A percentile compares a stretch with the other conserved stretches of the same genome.
These are phyloP conservation scores for Blastobotrys robertii DNA, from an alignment of 805 yeast genomes.

Conservation along the genomic window DNA sequence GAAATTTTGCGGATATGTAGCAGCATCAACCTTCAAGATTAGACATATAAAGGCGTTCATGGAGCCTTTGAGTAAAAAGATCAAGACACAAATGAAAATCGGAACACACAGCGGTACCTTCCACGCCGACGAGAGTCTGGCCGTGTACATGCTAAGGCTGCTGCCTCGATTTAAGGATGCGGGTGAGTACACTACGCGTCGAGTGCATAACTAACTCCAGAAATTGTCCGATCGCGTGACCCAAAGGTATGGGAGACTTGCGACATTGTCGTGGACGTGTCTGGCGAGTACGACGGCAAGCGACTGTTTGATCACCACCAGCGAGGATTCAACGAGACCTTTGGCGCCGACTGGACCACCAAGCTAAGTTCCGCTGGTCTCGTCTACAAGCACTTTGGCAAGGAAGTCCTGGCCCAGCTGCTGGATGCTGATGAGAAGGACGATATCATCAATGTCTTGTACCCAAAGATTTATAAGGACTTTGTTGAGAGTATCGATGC, in stretches of 20 bases:
- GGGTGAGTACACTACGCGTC: too few species aligned
- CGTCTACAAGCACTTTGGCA: slow-evolving; percentile 57
- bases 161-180: slow-evolving; percentile 63
- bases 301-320: slow-evolving; percentile 96
- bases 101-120: slow-evolving; percentile 78
- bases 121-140: slow-evolving; percentile 95
- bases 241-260: slow-evolving; percentile 73
- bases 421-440: slow-evolving; percentile 32
- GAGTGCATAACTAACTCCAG: slow-evolving; percentile 9
- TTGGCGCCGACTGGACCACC: slow-evolving; percentile 49
- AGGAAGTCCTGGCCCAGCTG: slow-evolving; percentile 34
- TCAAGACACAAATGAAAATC: slow-evolving; percentile 36
- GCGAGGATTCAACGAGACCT: slow-evolving; percentile 75
- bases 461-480: slow-evolving; percentile 69
- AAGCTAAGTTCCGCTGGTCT: slow-evolving; percentile 91
- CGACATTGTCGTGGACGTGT: slow-evolving; percentile 91
- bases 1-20: not conserved
- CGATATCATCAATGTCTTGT: slow-evolving; percentile 46
- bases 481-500: slow-evolving; percentile 92
- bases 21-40: too few species aligned
- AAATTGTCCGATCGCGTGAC: slow-evolving; percentile 73
- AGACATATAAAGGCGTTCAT: too few species aligned
- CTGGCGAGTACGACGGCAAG: slow-evolving; percentile 78
- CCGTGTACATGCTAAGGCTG: slow-evolving; percentile 72
- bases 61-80: not conserved